Percentiles rank a stretch among this genome's conserved stretches.
phyloP scores from a whole-genome alignment of 2,329 filamentous ascomycete species.

The Arthrobotrys megalospora region DNA sequence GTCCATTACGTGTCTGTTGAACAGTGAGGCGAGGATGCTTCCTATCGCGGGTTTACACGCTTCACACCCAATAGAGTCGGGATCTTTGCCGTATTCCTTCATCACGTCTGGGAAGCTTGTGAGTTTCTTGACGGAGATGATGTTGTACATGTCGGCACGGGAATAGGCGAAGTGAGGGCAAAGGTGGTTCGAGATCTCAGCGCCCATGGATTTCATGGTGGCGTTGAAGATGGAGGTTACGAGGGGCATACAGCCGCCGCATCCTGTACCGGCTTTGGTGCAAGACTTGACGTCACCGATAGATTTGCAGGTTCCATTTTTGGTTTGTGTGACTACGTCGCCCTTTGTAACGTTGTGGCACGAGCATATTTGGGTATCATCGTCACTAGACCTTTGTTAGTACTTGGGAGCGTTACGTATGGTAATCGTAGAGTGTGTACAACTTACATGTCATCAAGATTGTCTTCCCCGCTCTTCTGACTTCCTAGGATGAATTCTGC shows the following conservation, averaged over 20 bases:
- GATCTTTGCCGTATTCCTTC: conserved; percentile 80
- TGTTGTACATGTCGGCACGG: conserved; percentile 89
- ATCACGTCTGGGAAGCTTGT: conserved; percentile 82
- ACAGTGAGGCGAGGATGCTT: conserved; percentile 84
- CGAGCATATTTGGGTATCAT: conserved; percentile 90
- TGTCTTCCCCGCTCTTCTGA: conserved; percentile 78
- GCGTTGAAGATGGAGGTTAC: conserved; percentile 92
- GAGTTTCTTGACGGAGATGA: conserved; percentile 84
- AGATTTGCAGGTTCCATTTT: conserved; percentile 84
- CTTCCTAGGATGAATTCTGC: conserved; percentile 87
- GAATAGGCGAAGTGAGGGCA: conserved; percentile 88
- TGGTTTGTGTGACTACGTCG: conserved; percentile 80
- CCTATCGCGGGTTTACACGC: conserved; percentile 86
- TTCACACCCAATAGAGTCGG: conserved; percentile 84
- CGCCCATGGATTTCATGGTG: conserved; percentile 86
- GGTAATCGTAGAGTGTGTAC: background rate
- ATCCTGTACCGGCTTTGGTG: conserved; percentile 92
- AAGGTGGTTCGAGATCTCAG: conserved; percentile 88
- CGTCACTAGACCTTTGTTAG: conserved; percentile 70
- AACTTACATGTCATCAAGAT: conserved; percentile 77
- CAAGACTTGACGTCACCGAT: conserved; percentile 87
- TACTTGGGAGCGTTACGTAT: background rate
- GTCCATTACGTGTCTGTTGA: conserved; percentile 86
- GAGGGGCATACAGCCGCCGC: conserved; percentile 89
- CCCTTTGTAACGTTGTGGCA: conserved; percentile 94